A percentile compares a stretch with the other conserved stretches of the same genome.
These are phyloP conservation scores for Penicillium riverlandense DNA, from an alignment of 495 filamentous ascomycete genomes.

Conservation along the genomic window DNA sequence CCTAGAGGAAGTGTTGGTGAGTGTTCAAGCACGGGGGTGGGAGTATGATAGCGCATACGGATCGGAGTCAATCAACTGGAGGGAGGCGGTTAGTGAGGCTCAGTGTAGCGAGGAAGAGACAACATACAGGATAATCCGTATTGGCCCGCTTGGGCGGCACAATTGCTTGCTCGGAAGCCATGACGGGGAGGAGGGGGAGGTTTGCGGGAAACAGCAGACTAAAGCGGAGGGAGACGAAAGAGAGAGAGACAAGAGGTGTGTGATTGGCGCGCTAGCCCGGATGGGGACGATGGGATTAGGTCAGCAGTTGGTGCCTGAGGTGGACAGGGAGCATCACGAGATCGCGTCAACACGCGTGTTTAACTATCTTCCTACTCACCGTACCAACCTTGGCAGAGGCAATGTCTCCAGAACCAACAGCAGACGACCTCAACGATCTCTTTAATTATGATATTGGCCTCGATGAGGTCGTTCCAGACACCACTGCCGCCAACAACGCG, in stretches of 20 bases:
- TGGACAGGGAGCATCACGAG: no score
- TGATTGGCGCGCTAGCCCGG: no score
- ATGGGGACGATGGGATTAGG: no score
- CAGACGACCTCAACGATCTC: slow-evolving; percentile 49
- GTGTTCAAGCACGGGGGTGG: slow-evolving; percentile 6
- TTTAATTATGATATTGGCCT: slow-evolving; percentile 65
- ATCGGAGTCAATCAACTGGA: slow-evolving; percentile 92
- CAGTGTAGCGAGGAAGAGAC: slow-evolving; percentile 1
- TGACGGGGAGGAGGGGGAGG: slow-evolving; percentile 23
- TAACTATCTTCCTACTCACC: no score
- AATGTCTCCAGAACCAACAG: slow-evolving; percentile 4
- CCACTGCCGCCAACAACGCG: slow-evolving; percentile 16
- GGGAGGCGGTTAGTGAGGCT: slow-evolving; percentile 18
- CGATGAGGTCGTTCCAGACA: slow-evolving; percentile 40
- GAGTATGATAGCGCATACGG: slow-evolving; percentile 56
- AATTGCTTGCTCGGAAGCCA: slow-evolving; percentile 56
- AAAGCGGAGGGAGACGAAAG: background rate
- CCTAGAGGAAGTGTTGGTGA: slow-evolving; percentile 41
- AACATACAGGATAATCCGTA: slow-evolving; percentile 72
- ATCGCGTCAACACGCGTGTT: no score
- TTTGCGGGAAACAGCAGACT: slow-evolving; percentile 13
- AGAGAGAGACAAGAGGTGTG: no score
- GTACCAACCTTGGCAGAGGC: no score
- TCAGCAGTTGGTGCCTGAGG: no score
- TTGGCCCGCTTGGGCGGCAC: slow-evolving; percentile 68